These are phyloP conservation scores for Baorangia bicolor DNA, from an alignment of 768 basidiomycete species.

Conservation along the genomic window DNA sequence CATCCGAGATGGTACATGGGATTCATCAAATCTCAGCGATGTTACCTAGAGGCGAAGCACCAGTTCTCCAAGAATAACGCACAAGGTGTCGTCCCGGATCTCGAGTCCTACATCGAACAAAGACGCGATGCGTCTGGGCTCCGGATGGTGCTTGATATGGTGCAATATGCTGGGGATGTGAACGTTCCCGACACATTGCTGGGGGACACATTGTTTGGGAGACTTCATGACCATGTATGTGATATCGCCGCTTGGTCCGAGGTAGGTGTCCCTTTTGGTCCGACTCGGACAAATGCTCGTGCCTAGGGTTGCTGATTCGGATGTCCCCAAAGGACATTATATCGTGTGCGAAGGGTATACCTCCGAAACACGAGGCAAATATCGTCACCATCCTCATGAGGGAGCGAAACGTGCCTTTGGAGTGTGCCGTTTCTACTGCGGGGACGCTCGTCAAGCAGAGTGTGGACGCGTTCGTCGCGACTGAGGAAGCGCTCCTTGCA, in stretches of 20 bases:
- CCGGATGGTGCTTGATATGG: slow-evolving; percentile 48
- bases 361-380: slow-evolving; percentile 40
- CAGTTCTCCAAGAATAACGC: slow-evolving; percentile 27
- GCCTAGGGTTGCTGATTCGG: background rate
- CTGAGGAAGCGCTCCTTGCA: slow-evolving; percentile 22
- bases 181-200: slow-evolving; percentile 33
- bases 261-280: slow-evolving; percentile 36
- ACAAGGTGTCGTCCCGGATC: slow-evolving; percentile 31
- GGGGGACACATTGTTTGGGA: slow-evolving; percentile 27
- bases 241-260: slow-evolving; percentile 55
- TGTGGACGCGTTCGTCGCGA: slow-evolving; percentile 27
- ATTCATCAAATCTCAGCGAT: slow-evolving; percentile 38
- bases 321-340: slow-evolving; percentile 49
- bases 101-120: slow-evolving; percentile 47
- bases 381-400: slow-evolving; percentile 50
- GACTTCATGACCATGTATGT: slow-evolving; percentile 41
- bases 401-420: slow-evolving; percentile 43
- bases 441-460: slow-evolving; percentile 29
- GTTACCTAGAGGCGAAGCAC: slow-evolving; percentile 34
- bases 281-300: too few relatives aligned
- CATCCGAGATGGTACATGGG: slow-evolving; percentile 42
- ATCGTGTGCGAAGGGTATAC: slow-evolving; percentile 48
- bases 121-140: slow-evolving; percentile 50
- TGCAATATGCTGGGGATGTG: slow-evolving; percentile 53
- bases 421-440: slow-evolving; percentile 39